Evolutionary conservation across 2,329 filamentous ascomycete species (phyloP).

Genomic region (Exophiala sp.): DNA sequence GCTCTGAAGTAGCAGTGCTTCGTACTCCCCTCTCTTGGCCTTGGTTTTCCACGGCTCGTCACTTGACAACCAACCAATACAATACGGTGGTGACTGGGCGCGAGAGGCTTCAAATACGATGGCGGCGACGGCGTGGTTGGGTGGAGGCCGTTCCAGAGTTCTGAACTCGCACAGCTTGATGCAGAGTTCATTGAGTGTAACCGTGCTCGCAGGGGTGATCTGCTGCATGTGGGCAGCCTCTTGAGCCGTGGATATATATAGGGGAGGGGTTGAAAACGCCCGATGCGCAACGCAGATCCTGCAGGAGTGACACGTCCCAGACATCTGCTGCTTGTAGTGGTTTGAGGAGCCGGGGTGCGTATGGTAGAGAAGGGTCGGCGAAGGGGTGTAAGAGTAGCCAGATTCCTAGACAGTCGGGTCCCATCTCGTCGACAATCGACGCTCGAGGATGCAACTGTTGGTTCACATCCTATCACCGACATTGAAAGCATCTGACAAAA

Average conservation of each 20-base stretch:
- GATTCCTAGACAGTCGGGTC: too few species aligned
- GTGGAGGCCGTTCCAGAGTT: not conserved
- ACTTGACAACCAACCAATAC: not conserved
- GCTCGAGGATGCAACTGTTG: too few species aligned
- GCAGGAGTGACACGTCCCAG: conserved; percentile 6
- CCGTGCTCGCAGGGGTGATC: not conserved
- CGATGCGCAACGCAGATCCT: not conserved
- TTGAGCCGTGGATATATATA: conserved; percentile 2
- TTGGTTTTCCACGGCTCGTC: too few species aligned
- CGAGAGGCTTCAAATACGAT: not conserved
- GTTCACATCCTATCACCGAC: too few species aligned
- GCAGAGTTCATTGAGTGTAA: not conserved
- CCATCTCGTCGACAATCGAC: too few species aligned
- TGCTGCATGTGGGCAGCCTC: conserved; percentile 1
- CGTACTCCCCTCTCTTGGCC: too few species aligned
- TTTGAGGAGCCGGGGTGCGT: not conserved
- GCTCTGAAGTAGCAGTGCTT: too few species aligned
- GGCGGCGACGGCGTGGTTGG: not conserved
- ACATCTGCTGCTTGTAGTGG: not conserved
- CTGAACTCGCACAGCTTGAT: not conserved
- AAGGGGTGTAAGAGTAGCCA: too few species aligned
- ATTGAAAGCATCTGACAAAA: too few species aligned
- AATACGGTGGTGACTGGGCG: not conserved
- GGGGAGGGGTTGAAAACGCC: not conserved
- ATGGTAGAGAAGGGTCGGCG: too few species aligned